Evolutionary conservation across 2,329 filamentous ascomycete genomes (phyloP).

Genomic region (Aspergillus ustus): DNA sequence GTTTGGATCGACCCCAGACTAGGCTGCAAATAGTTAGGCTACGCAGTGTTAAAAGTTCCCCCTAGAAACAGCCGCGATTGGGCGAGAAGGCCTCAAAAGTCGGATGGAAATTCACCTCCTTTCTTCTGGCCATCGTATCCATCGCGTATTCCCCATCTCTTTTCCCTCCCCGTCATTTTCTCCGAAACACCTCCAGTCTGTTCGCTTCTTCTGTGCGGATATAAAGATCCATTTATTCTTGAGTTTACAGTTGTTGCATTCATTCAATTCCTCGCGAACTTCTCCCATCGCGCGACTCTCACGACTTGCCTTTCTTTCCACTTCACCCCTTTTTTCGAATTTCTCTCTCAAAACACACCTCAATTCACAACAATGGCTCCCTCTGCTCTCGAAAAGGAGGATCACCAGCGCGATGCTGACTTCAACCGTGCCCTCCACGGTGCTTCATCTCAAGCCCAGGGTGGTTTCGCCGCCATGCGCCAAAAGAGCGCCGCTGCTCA

Average conservation of each 20-base stretch:
- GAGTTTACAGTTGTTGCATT: neutral
- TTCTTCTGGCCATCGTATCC: slow-evolving; percentile 24
- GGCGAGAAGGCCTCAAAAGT: slow-evolving; percentile 21
- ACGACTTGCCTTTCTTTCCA: neutral
- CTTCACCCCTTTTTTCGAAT: slow-evolving; percentile 21
- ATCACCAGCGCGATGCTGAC: slow-evolving; percentile 82
- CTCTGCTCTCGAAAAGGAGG: slow-evolving; percentile 73
- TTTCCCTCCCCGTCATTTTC: slow-evolving; percentile 13
- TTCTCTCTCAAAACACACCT: slow-evolving; percentile 20
- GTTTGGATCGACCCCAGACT: slow-evolving; percentile 16
- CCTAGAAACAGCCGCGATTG: slow-evolving; percentile 21
- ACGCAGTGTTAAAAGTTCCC: slow-evolving; percentile 9
- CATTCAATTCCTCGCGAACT: slow-evolving; percentile 13
- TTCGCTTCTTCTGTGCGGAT: neutral
- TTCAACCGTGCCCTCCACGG: slow-evolving; percentile 91
- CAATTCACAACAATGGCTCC: slow-evolving; percentile 54
- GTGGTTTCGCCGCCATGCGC: slow-evolving; percentile 82
- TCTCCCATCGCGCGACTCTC: neutral
- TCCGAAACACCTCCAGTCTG: neutral
- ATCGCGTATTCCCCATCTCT: slow-evolving; percentile 16
- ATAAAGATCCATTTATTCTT: neutral
- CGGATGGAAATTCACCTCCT: slow-evolving; percentile 27
- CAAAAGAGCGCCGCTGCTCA: slow-evolving; percentile 80
- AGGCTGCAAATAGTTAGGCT: slow-evolving; percentile 3
- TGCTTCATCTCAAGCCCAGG: slow-evolving; percentile 68